Evolutionary conservation across 2,329 filamentous ascomycete genomes (phyloP), one percentile per base, ranked within the genome.

Genomic region (Gnomoniopsis sp.): DNA sequence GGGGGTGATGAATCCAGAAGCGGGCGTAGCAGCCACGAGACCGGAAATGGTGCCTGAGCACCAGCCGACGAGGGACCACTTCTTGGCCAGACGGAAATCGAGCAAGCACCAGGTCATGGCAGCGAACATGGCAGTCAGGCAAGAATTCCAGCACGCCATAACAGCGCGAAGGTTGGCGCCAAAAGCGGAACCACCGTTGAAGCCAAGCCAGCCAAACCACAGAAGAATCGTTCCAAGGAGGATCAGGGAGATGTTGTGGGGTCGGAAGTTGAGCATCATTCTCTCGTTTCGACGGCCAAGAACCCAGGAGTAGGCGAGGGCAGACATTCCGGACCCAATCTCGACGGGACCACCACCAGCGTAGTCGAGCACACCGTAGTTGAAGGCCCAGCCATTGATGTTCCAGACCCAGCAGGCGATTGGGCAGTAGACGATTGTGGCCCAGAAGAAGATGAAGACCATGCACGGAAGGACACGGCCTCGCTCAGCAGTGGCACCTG

Each of bases 211-310:
- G 70, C 95, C 95, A 70, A 98, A 98, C 93, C 93, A 98, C 58
- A 99, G 91, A 68, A 99, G 85, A 65, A 96, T 85, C 3, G 95
- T 98, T 63, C 95, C 95, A 67, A 98, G 88, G 1, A 95, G 93
- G 76, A 99, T 96, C 70, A 98, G 85, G 6, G 93, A 96, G 65
- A 98, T 95, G 79, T 99, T 99, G 82, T 99, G 95, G 19, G 95
- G 95, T 66, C 95, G 91, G 85, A 98, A 98, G 84, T 98, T 98
- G 77, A 97, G 86, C 91, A 98, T 97, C 92, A 98, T 97, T 80
- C 92, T 95, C 80, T 98, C 93, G 79, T 97, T 95, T 66, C 95
- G 91, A 70, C 92, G 90, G 66, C 95, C 95, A 62, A 99, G 89
- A 41, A 97, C 88, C 90, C 91, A 89, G 2, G 93, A 96, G 79